Base-by-base conservation (phyloP, 2,329 filamentous ascomycete genomes). In the Phaeoacremonium minimum region DNA sequence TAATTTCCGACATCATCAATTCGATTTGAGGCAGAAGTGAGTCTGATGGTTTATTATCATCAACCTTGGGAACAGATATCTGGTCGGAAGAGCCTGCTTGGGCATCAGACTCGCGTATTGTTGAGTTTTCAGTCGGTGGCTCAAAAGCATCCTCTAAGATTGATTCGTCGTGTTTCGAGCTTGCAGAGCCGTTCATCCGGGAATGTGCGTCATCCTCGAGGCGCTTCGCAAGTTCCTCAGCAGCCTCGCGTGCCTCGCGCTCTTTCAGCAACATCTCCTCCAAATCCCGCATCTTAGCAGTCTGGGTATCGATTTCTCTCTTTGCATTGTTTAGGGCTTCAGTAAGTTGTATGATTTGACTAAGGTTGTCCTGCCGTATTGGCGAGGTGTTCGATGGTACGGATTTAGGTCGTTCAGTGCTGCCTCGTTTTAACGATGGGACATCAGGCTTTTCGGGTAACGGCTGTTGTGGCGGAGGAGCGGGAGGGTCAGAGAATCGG, bases 401-500 rank as follows among this genome's bases (percentile, higher is more conserved):
- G 1, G 72, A 66, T 54, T 83, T 87, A 7, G 83, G 75, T 38
- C 84, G 80, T 46, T 95, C 88, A 0, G 85, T 90, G 17, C 86
- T 80, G 5, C 73, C 74, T 37, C 89, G 77, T 55, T 87, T 89
- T 18, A 95, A 61, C 1, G 87, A 78, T 1, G 82, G 77, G 13
- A 75, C 78, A 59, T 95, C 88, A 0, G 91, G 91, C 58, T 96
- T 96, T 56, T 96, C 90, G 1, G 91, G 91, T 6, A 97, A 69
- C 12, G 91, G 91, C 49, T 95, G 90, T 49, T 95, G 89, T 18
- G 91, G 91, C 17, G 91, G 91, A 7, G 91, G 91, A 15, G 90
- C 91, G 4, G 91, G 91, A 34, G 91, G 91, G 40, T 96, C 90
- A 2, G 87, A 93, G 57, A 96, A 97, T 35, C 89, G 78, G 5